These are phyloP conservation scores for Heracleum sosnowskyi DNA, from an alignment of 129 eudicot species.

Conservation along the genomic window DNA sequence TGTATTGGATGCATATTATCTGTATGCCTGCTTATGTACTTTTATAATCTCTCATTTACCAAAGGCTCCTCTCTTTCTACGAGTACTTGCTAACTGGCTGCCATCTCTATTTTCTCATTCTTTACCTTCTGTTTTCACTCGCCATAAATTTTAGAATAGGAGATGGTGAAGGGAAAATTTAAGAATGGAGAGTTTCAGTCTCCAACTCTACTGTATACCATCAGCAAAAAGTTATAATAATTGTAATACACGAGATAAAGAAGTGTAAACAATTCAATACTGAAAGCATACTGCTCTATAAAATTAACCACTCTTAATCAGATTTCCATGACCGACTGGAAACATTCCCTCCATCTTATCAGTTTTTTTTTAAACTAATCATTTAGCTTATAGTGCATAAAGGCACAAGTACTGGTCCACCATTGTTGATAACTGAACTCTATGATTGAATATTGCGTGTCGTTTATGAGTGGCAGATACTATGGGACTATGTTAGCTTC, in stretches of 20 bases:
- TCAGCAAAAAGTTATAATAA: too few relatives aligned
- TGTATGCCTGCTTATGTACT: background rate
- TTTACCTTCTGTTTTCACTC: background rate
- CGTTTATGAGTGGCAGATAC: background rate
- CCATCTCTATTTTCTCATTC: background rate
- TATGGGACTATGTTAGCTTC: background rate
- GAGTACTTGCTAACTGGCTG: background rate
- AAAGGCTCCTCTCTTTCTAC: background rate
- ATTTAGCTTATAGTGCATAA: background rate
- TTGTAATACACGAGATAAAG: background rate
- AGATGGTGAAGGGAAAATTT: background rate
- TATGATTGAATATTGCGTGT: background rate
- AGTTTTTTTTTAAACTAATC: background rate
- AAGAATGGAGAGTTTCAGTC: background rate
- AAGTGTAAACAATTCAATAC: background rate
- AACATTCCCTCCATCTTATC: background rate
- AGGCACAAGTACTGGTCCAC: background rate
- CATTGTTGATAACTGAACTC: background rate
- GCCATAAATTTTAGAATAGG: background rate
- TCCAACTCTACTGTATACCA: too few relatives aligned
- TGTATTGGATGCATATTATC: background rate
- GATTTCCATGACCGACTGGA: background rate
- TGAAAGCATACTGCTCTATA: background rate
- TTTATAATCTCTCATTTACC: background rate
- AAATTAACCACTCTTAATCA: background rate